Evolutionary conservation across 345 rosid species (phyloP), one percentile per base, ranked within the genome.

Genomic region (Salix purpurea): DNA sequence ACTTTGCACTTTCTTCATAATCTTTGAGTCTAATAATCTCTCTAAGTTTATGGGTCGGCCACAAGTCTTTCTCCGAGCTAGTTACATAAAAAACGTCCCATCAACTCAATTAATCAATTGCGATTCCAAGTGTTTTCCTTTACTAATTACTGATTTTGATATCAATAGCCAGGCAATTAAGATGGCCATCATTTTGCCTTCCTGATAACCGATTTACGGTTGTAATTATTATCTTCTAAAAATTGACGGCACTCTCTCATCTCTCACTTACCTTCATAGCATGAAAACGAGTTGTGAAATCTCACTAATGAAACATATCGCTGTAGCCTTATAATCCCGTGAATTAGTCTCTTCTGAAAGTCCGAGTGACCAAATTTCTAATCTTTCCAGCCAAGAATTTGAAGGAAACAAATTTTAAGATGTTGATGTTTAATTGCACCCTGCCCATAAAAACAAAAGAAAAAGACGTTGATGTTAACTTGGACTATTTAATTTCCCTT

Each of bases 11-110:
- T 61, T 62, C 58, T 60, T 4, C 75, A 77, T 73, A 62, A 69
- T 77, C 75, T 81, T 61, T 76, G 67, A 42, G 46, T 68, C 50
- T 46, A 44, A 30, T 2, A 15, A 15, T 18, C 24, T 32, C 70
- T 37, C 73, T 15, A 11, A 50, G 62, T 37, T 65, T 36, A 48
- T 36, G 71, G 36, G 28, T 60, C 54, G 66, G 10, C 74, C 28
- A 23, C 21, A 26, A 24, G 77, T 61, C 74, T 4, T 74, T 30
- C 46, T 37, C 40, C 46, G 6, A 36, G 37, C 37, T n/a, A 9
- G 62, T 24, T n/a, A n/a, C 62, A 58, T 58, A 58, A n/a, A 58
- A 14, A n/a, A 58, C 4, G 62, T 58, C 62, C 62, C 62, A 1
- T 58, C 62, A 58, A 4, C 52, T 46, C 4, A n/a, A 0, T n/a